Base-by-base conservation (phyloP, 257 asterid species). In the Cinchona pubescens region DNA sequence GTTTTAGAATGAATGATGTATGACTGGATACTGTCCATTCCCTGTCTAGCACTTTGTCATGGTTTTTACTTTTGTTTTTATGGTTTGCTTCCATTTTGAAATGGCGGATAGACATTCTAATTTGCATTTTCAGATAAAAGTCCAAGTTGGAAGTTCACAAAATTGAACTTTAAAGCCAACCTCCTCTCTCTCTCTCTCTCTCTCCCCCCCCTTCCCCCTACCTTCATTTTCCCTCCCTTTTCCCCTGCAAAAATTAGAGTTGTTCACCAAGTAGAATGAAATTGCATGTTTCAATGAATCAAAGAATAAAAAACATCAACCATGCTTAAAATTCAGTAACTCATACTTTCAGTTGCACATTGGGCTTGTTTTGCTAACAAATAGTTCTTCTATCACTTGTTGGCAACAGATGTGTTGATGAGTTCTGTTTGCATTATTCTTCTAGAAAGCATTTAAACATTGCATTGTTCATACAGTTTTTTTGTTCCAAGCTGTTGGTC, bases 1-100 rank as follows among this genome's bases (percentile, higher is more conserved):
- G 98, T 82, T 82, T 89, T 83, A 86, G 80, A 79, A 75, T 92
- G 95, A 87, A 82, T 75, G 87, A 91, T 60, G 99, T 95, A 87
- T 40, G 97, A 53, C 51, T 76, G 21, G 46, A 61, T 75, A 45
- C 61, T 65, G 59, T 40, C 29, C 9, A 23, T 30, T 61, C 75
- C 68, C 49, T 40, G 43, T 21, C 6, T 34, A 63, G n/a, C 58
- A 66, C n/a, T 21, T 32, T n/a, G 38, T 55, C 60, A 10, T 15
- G 7, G 1, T 27, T 35, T 58, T 58, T 40, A 15, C 29, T 40
- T 8, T 73, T 38, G 27, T 51, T 46, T 60, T 14, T 14, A 14
- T 25, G 27, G 9, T 40, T 15, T 34, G 58, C 45, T 21, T 60
- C 16, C 27, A 48, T 61, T 70, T 21, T 5, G 34, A 48, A 46